Evolutionary conservation across 1,284 basidiomycete species (phyloP).

Genomic region (Moesziomyces sp.): DNA sequence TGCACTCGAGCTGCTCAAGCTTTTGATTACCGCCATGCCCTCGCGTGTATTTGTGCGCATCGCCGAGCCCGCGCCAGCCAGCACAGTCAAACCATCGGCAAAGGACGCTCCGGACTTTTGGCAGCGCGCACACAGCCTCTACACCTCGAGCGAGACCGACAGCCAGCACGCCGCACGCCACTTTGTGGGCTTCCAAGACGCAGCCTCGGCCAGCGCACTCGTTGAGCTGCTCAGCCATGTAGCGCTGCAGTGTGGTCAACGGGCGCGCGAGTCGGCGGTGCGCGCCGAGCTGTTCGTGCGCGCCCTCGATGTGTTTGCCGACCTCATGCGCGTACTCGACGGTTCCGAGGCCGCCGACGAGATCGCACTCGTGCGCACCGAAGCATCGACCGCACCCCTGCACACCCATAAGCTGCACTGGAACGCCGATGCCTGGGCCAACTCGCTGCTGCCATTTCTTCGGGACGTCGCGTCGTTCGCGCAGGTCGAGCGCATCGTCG

Average conservation of each 20-base stretch:
- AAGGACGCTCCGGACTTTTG: too few relatives aligned
- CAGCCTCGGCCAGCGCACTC: conserved; percentile 20
- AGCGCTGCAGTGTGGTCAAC: conserved; percentile 19
- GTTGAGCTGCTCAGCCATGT: conserved; percentile 28
- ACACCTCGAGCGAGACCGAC: conserved; percentile 46
- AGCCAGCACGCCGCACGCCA: conserved; percentile 43
- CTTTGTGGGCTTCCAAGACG: conserved; percentile 42
- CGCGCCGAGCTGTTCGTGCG: conserved; percentile 33
- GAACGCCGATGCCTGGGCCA: conserved; percentile 28
- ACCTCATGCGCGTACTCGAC: conserved; percentile 42
- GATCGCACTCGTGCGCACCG: conserved; percentile 20
- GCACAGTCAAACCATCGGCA: too few relatives aligned
- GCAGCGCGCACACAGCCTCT: conserved; percentile 33
- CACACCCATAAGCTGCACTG: conserved; percentile 27
- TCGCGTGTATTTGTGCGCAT: conserved; percentile 52
- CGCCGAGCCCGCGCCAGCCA: not conserved
- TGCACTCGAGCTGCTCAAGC: conserved; percentile 44
- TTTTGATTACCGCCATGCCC: conserved; percentile 51
- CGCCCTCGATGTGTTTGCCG: conserved; percentile 44
- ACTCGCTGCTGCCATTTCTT: conserved; percentile 25
- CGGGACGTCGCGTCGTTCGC: conserved; percentile 36
- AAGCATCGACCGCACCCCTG: not conserved
- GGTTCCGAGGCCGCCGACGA: conserved; percentile 30
- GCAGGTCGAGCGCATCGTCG: conserved; percentile 46
- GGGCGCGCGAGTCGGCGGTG: not conserved